Base-by-base conservation (phyloP, 345 rosid genomes). In the Pseudoturritis turrita region DNA sequence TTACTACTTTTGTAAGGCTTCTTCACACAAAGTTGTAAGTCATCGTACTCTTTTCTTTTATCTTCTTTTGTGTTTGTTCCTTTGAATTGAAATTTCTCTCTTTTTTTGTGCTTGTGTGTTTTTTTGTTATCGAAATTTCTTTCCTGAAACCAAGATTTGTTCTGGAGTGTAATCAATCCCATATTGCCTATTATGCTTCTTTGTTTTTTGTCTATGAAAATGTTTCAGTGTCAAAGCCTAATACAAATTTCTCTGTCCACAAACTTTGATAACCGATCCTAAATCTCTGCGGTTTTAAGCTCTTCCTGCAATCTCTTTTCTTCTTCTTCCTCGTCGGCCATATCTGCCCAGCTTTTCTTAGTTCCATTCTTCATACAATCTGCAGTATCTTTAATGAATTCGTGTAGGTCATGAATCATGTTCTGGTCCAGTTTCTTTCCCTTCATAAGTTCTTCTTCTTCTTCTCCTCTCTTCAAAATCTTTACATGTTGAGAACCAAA, bases 301-400 rank as follows among this genome's bases (percentile, higher is more conserved):
- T 37, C 50, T 33, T 5, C 49, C 40, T 57, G 65, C 57, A 55
- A 49, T 25, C 47, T 19, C 5, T 23, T 23, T 26, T 11, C 39
- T 37, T 78, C 53, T 44, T 86, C 94, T 51, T 88, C 92, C 70
- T 89, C 97, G 77, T 88, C 96, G 4, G 68, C 95, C 12, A 88
- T 83, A 62, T 88, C 98, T 11, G 91, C 98, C 98, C 96, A 90
- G 53, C 89, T 90, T 80, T 83, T 88, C 71, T 79, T 81, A 36
- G 56, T 62, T 37, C 40, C 51, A 37, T 43, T 53, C 31, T 25
- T 19, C 52, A 33, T 5, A 67, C 53, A 55, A 39, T 68, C 64
- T 59, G 57, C 23, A 62, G 51, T 10, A 63, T 77, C 76, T 0
- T 26, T 70, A 53, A 77, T 50, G 49, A 21, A 77, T 10, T 77